Percentiles rank a stretch among this genome's conserved stretches.
phyloP scores from a whole-genome alignment of 1,139 yeast genomes.

The Wickerhamomyces sp. region DNA sequence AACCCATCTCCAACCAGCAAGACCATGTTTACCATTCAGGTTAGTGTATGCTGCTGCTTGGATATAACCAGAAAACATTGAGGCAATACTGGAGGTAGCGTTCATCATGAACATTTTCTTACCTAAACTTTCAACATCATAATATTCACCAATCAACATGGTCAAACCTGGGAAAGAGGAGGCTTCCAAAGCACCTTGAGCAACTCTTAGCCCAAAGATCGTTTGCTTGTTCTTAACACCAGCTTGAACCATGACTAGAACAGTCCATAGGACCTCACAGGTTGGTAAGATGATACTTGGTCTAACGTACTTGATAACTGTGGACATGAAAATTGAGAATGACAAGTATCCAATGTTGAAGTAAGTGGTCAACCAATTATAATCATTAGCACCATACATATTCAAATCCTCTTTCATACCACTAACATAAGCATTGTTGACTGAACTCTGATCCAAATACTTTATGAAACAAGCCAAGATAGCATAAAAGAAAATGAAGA shows the following conservation, averaged over 20 bases:
- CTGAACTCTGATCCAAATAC: conserved; percentile 41
- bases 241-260: conserved; percentile 40
- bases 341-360: conserved; percentile 34
- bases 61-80: conserved; percentile 34
- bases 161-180: conserved; percentile 20
- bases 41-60: conserved; percentile 27
- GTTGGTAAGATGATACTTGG: conserved; percentile 39
- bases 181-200: conserved; percentile 10
- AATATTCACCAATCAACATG: conserved; percentile 27
- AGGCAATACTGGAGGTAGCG: conserved; percentile 28
- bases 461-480: conserved; percentile 10
- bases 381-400: conserved; percentile 41
- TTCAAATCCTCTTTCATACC: conserved; percentile 32
- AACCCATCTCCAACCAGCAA: conserved; percentile 33
- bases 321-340: conserved; percentile 46
- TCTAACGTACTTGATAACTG: conserved; percentile 43
- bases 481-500: conserved; percentile 7
- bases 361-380: conserved; percentile 25
- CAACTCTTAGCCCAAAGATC: conserved; percentile 26
- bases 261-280: conserved; percentile 31
- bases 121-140: conserved; percentile 23
- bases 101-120: conserved; percentile 26
- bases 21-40: conserved; percentile 27
- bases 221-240: conserved; percentile 40
- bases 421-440: conserved; percentile 37